Evolutionary conservation across 208 protist species (phyloP).

Genomic region (Zelonia costaricensis): DNA sequence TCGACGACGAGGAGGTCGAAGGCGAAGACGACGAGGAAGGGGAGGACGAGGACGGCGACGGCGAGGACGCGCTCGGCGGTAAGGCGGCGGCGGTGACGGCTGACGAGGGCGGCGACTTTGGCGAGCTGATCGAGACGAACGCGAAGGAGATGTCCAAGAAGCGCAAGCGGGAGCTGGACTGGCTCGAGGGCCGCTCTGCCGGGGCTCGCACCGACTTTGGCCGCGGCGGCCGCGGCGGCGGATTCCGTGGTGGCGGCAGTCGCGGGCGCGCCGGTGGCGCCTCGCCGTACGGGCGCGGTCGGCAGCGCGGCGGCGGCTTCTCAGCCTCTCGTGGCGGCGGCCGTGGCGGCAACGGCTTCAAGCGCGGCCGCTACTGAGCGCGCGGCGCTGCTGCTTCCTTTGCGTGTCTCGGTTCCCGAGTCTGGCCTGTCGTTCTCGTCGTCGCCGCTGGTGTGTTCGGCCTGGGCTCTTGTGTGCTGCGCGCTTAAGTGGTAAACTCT

Average conservation of each 20-base stretch:
- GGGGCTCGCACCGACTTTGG: too few relatives aligned
- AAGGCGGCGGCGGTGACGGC: constrained; percentile 18
- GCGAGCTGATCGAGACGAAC: constrained; percentile 70
- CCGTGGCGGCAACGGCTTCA: constrained; percentile 14
- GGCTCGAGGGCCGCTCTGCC: constrained; percentile 61
- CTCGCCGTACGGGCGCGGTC: constrained; percentile 27
- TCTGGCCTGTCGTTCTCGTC: too few relatives aligned
- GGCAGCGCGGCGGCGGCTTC: constrained; percentile 11
- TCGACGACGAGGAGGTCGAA: constrained; percentile 35
- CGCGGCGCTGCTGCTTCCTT: too few relatives aligned
- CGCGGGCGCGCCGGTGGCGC: constrained; percentile 11
- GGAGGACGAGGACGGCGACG: constrained; percentile 34
- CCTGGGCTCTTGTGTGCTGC: too few relatives aligned
- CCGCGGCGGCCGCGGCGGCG: background rate
- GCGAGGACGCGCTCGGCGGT: constrained; percentile 47
- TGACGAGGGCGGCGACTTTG: constrained; percentile 82
- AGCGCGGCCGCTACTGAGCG: constrained; percentile 33
- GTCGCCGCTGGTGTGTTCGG: too few relatives aligned
- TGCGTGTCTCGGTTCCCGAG: background rate
- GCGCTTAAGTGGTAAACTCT: too few relatives aligned
- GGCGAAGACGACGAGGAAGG: constrained; percentile 3
- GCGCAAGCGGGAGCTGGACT: constrained; percentile 64
- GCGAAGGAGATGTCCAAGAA: constrained; percentile 67
- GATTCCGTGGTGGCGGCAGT: constrained; percentile 14
- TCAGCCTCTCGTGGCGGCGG: constrained; percentile 6